These are phyloP conservation scores for Teratosphaeria destructans DNA, from an alignment of 2,329 filamentous ascomycete species.

Conservation along the genomic window DNA sequence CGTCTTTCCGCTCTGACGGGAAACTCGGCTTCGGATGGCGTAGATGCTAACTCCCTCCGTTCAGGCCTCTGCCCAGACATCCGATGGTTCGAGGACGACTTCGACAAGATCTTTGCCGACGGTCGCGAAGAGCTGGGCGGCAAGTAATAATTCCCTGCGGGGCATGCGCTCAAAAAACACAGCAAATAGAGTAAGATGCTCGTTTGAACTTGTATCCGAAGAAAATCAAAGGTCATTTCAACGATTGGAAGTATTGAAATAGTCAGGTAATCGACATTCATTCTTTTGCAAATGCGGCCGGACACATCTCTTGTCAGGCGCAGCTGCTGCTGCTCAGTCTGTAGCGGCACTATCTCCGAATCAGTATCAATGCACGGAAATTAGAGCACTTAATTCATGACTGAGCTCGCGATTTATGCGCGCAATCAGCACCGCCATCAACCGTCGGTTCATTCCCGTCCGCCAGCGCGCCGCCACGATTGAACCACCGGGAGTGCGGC, in stretches of 20 bases:
- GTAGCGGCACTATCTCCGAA: neutral
- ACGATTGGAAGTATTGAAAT: neutral
- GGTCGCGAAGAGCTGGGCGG: slow-evolving; percentile 35
- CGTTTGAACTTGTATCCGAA: neutral
- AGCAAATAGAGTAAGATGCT: neutral
- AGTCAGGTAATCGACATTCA: neutral
- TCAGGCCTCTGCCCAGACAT: slow-evolving; percentile 42
- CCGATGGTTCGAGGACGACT: slow-evolving; percentile 46
- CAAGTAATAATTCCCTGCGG: slow-evolving; percentile 12
- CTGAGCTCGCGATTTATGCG: neutral
- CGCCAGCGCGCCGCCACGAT: no score
- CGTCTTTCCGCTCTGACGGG: neutral
- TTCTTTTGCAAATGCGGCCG: neutral
- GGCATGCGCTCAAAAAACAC: slow-evolving; percentile 28
- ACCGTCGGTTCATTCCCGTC: no score
- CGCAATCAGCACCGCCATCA: no score
- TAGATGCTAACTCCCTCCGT: neutral
- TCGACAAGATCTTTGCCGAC: slow-evolving; percentile 44
- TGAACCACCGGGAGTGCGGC: no score
- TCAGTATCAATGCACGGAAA: neutral
- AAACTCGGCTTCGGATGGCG: neutral
- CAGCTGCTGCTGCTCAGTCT: neutral
- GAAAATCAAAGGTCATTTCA: neutral
- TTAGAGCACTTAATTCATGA: neutral
- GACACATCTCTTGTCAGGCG: neutral